Evolutionary conservation across 2,329 filamentous ascomycete genomes (phyloP).

Genomic region (Didymella lethalis): DNA sequence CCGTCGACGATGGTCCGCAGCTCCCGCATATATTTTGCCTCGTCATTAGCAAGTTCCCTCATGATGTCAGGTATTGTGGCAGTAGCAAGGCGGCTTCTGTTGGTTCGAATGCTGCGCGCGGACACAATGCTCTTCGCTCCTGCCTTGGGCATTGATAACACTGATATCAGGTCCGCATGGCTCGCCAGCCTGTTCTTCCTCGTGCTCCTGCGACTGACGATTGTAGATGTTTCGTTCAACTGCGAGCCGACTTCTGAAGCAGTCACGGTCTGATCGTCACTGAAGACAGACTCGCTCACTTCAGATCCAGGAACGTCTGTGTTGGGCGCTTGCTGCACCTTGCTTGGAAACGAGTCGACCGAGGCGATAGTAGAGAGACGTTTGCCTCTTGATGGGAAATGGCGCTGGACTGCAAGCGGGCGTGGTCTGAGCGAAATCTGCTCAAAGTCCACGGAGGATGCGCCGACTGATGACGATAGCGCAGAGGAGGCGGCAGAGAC

Average conservation of each 20-base stretch:
- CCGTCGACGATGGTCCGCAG: constrained; percentile 93
- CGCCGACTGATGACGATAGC: constrained; percentile 49
- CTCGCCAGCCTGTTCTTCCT: constrained; percentile 77
- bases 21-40: constrained; percentile 87
- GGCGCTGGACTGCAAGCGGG: constrained; percentile 53
- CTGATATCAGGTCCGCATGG: constrained; percentile 92
- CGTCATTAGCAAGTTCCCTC: constrained; percentile 81
- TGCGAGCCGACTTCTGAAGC: constrained; percentile 43
- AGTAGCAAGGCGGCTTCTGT: constrained; percentile 70
- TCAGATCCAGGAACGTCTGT: constrained; percentile 41
- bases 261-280: constrained; percentile 31
- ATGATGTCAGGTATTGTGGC: constrained; percentile 79
- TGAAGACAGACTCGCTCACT: constrained; percentile 27
- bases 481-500: constrained; percentile 44
- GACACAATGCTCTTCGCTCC: constrained; percentile 76
- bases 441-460: constrained; percentile 41
- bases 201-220: constrained; percentile 57
- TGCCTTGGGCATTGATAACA: constrained; percentile 75
- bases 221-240: constrained; percentile 45
- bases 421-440: constrained; percentile 43
- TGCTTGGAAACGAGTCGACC: constrained; percentile 60
- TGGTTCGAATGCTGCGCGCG: constrained; percentile 78
- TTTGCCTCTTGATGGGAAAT: constrained; percentile 63
- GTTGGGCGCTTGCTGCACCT: constrained; percentile 39
- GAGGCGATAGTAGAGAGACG: constrained; percentile 67